Base-by-base conservation (phyloP, 768 basidiomycete species). In the Naganishia vaughanmartiniae region DNA sequence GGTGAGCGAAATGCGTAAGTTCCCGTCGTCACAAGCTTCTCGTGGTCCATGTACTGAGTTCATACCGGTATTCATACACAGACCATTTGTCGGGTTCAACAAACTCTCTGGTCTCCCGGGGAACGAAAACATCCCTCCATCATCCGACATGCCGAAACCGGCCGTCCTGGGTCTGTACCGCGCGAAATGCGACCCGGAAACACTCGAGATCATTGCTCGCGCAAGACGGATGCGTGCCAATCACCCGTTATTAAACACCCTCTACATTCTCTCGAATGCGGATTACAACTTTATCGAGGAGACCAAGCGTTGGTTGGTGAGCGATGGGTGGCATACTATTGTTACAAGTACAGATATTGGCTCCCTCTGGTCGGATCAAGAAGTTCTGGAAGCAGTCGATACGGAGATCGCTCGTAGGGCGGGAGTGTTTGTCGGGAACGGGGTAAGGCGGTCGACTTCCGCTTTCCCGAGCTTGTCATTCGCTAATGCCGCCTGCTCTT, bases 371-470 rank as follows among this genome's bases (percentile, higher is more conserved):
- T 58, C 75, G 15, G 79, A 80, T 45, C 65, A 74, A 31, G 80
- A 79, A 54, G 71, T 81, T 0, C 76, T 75, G 2, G 76, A 78
- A 4, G 78, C 74, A 28, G 80, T 79, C 15, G 80, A 81, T 73
- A 77, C 79, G 72, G 80, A 81, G 66, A 74, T 81, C 30, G 80
- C 78, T 0, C 72, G 80, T 54, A 34, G 80, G 14, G 69, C 77
- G 12, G 80, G 80, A 1, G 78, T 81, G 45, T 81, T 79, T 71
- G 80, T 81, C 1, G 80, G 80, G 9, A 81, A 81, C 66, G 80
- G 80, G 65, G 79, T 80, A 74, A 76, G 78, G 74, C 15, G 28
- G 11, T 10, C 10, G 30, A 2, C 42, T 42, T 42, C 11, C 26
- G 54, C 10, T 30, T 54, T 42, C 3, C 21, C 46, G 21, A 31